These are phyloP conservation scores for Codiaeum variegatum DNA, from an alignment of 441 rosid genomes.

Conservation along the genomic window DNA sequence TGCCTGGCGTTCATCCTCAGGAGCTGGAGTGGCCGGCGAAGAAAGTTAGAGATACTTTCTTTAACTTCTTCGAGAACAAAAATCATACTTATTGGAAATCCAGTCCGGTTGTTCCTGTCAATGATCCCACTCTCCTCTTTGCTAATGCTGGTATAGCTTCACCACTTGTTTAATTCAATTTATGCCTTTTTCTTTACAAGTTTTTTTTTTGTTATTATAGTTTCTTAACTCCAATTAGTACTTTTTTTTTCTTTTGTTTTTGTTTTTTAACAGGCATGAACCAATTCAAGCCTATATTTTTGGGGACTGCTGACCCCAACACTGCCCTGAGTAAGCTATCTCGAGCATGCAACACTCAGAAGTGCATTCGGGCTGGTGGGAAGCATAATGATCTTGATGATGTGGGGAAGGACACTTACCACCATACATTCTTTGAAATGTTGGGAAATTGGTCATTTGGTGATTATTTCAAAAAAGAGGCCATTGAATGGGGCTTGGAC, in stretches of 20 bases:
- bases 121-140: constrained; percentile 88
- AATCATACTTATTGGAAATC: constrained; percentile 74
- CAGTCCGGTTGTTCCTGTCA: constrained; percentile 88
- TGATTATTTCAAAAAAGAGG: constrained; percentile 90
- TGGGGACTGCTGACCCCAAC: constrained; percentile 88
- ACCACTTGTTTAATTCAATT: too few species aligned
- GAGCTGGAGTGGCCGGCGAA: constrained; percentile 68
- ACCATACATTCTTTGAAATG: constrained; percentile 98
- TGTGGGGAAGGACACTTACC: constrained; percentile 97
- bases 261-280: constrained; percentile 63
- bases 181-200: not conserved
- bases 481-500: constrained; percentile 95
- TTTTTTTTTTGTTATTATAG: not conserved
- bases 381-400: constrained; percentile 97
- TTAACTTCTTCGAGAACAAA: constrained; percentile 63
- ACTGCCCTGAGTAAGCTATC: constrained; percentile 67
- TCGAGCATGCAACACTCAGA: constrained; percentile 91
- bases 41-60: constrained; percentile 72
- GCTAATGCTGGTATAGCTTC: constrained; percentile 72
- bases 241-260: not conserved
- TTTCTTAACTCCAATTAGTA: not conserved
- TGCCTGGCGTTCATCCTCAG: constrained; percentile 51
- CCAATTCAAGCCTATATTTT: constrained; percentile 85
- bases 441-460: constrained; percentile 98
- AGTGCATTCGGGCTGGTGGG: constrained; percentile 97